These are phyloP conservation scores for Rhodocollybia butyracea DNA, from an alignment of 768 basidiomycete species.

Conservation along the genomic window DNA sequence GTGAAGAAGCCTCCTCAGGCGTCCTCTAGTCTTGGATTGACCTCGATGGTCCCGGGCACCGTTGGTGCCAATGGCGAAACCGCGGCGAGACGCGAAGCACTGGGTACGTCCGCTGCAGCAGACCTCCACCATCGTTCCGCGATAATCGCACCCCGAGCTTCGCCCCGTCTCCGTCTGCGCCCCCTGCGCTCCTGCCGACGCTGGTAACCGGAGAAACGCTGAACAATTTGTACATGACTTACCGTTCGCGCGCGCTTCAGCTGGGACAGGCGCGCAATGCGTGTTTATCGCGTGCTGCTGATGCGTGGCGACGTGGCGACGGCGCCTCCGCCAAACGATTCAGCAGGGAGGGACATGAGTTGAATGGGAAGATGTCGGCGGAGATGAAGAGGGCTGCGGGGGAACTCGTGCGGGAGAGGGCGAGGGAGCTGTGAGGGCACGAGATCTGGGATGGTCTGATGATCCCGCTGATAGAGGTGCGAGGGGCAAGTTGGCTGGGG, in stretches of 20 bases:
- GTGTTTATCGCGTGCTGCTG: constrained; percentile 90
- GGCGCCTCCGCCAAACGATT: constrained; percentile 95
- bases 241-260: constrained; percentile 84
- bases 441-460: constrained; percentile 73
- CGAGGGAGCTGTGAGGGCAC: constrained; percentile 68
- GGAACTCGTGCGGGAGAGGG: constrained; percentile 82
- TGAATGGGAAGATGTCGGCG: constrained; percentile 85
- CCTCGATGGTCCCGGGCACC: constrained; percentile 29
- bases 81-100: constrained; percentile 51
- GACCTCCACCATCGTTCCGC: constrained; percentile 62
- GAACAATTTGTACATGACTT: constrained; percentile 82
- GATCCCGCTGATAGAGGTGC: constrained; percentile 76
- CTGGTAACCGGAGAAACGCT: constrained; percentile 81
- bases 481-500: constrained; percentile 74
- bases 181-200: constrained; percentile 85
- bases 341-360: constrained; percentile 88
- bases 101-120: constrained; percentile 60
- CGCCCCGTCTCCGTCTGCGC: constrained; percentile 81
- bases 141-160: constrained; percentile 76
- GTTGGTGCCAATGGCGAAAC: constrained; percentile 19
- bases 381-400: constrained; percentile 86
- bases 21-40: constrained; percentile 17
- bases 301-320: constrained; percentile 94
- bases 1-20: constrained; percentile 65
- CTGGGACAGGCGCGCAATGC: constrained; percentile 93